These are phyloP conservation scores for Lumnitzera racemosa DNA, from an alignment of 345 rosid genomes.

Conservation along the genomic window DNA sequence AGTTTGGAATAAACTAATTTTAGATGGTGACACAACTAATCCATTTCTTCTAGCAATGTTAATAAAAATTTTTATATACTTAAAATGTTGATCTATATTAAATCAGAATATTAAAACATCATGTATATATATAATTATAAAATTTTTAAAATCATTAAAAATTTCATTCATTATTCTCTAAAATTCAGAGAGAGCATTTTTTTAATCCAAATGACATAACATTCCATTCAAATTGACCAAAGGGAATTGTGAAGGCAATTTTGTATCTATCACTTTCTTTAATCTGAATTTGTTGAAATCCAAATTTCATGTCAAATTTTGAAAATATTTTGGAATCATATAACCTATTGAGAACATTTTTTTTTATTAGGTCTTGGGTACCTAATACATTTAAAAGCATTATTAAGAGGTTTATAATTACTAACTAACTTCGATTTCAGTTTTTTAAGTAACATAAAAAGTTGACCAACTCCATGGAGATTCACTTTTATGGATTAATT, in stretches of 20 bases:
- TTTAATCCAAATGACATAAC: too few relatives aligned
- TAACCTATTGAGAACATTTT: too few relatives aligned
- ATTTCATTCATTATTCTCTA: too few relatives aligned
- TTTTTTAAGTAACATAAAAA: not conserved
- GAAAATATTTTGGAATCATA: not conserved
- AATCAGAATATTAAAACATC: too few relatives aligned
- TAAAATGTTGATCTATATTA: too few relatives aligned
- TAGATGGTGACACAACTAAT: not conserved
- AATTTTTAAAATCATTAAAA: too few relatives aligned
- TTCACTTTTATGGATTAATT: not conserved
- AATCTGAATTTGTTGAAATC: not conserved
- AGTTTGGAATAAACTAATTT: not conserved
- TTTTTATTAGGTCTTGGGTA: too few relatives aligned
- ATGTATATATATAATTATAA: too few relatives aligned
- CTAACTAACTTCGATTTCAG: not conserved
- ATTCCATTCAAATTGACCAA: too few relatives aligned
- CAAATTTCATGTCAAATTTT: conserved; percentile 1
- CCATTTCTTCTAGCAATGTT: not conserved
- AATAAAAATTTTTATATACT: too few relatives aligned
- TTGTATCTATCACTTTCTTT: not conserved
- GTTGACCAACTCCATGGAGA: not conserved
- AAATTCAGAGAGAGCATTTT: too few relatives aligned
- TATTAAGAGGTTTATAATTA: not conserved
- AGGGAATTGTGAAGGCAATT: not conserved
- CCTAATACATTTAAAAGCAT: too few relatives aligned